Conservation (phyloP, 495 filamentous ascomycete genomes). For the Hypoxylon lenormandii region DNA sequence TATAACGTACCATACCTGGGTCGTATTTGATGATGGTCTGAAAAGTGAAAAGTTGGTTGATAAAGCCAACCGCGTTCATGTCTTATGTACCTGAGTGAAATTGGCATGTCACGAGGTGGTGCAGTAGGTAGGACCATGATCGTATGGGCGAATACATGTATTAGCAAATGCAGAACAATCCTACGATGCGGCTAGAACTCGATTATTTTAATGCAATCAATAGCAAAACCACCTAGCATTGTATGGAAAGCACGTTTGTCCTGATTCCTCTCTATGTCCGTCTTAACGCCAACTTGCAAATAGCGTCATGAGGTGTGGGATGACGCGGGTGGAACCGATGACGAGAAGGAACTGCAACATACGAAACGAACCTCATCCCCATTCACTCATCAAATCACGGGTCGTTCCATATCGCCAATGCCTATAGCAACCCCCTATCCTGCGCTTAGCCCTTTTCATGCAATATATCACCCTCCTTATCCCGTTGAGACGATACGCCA, state of each 20-base stretch:
- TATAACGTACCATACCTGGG: no score
- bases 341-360: conserved; percentile 23
- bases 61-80: no score
- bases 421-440: conserved; percentile 36
- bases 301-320: conserved; percentile 20
- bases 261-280: conserved; percentile 45
- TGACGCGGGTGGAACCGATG: conserved; percentile 31
- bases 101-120: neutral
- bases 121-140: neutral
- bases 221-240: conserved; percentile 24
- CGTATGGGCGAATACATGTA: neutral
- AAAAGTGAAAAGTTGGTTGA: no score
- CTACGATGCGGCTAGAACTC: neutral
- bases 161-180: neutral
- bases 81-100: no score
- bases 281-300: conserved; percentile 42
- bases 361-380: conserved; percentile 17
- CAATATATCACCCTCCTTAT: conserved; percentile 41
- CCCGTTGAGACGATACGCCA: conserved; percentile 46
- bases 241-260: conserved; percentile 39
- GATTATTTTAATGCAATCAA: conserved; percentile 36
- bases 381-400: conserved; percentile 10
- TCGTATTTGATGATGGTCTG: no score
- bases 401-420: conserved; percentile 11
- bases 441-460: conserved; percentile 39